Conservation (phyloP, 169 alveolate species). For the Eimeria tenella region DNA sequence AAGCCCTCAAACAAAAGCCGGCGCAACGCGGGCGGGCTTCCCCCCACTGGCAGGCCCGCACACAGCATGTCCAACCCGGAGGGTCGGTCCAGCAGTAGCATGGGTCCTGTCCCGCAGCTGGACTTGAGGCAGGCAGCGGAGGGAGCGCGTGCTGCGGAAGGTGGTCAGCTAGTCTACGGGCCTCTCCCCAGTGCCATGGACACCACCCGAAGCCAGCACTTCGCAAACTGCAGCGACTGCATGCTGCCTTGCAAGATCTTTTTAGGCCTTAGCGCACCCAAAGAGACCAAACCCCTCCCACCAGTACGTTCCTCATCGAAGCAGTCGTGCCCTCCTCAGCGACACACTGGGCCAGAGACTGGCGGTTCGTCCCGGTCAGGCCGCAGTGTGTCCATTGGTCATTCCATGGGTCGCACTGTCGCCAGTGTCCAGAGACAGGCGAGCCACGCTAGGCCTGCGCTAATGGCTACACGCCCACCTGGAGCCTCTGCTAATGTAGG, state of each 20-base stretch:
- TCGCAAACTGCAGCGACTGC: slow-evolving; percentile 64
- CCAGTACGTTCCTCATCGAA: background rate
- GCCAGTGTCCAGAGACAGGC: slow-evolving; percentile 31
- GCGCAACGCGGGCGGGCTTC: slow-evolving; percentile 16
- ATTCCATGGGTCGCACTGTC: slow-evolving; percentile 11
- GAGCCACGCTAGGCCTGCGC: background rate
- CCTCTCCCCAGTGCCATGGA: slow-evolving; percentile 50
- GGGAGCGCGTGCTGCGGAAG: background rate
- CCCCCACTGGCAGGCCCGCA: slow-evolving; percentile 19
- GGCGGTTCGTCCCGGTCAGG: slow-evolving; percentile 13
- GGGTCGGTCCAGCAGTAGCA: slow-evolving; percentile 18
- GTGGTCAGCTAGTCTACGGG: background rate
- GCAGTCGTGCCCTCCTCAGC: background rate
- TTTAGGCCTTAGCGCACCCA: slow-evolving; percentile 21
- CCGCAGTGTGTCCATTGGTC: slow-evolving; percentile 42
- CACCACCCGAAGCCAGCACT: slow-evolving; percentile 46
- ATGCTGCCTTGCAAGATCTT: slow-evolving; percentile 57
- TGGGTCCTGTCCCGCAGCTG: slow-evolving; percentile 26
- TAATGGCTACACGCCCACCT: background rate
- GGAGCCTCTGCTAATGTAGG: too few species aligned
- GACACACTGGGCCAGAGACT: background rate
- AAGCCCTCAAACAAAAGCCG: slow-evolving; percentile 25
- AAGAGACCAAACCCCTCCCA: background rate
- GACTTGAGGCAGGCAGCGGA: slow-evolving; percentile 32
- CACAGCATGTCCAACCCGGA: background rate